Evolutionary conservation across 306 rosid genomes (phyloP).

Genomic region (Gastrolobium bilobum): DNA sequence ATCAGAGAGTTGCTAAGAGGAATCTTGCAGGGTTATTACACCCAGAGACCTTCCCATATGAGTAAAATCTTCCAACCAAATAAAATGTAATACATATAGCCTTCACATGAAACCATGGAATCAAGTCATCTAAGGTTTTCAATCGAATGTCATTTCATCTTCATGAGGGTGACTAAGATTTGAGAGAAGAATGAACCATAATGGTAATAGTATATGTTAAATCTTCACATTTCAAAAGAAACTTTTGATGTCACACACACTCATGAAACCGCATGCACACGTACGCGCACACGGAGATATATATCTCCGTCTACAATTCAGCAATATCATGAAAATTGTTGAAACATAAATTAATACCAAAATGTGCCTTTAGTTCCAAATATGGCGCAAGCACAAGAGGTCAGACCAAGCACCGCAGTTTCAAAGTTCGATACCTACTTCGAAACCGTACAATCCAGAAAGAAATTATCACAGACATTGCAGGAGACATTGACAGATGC

Average conservation of each 20-base stretch:
- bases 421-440: slow-evolving; percentile 78
- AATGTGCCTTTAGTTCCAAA: slow-evolving; percentile 44
- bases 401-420: slow-evolving; percentile 40
- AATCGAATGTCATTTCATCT: slow-evolving; percentile 11
- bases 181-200: slow-evolving; percentile 19
- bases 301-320: neutral
- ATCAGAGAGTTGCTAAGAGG: neutral
- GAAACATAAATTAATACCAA: slow-evolving; percentile 25
- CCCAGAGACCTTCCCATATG: neutral
- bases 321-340: slow-evolving; percentile 21
- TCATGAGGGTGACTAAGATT: neutral
- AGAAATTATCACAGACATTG: slow-evolving; percentile 73
- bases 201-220: neutral
- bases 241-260: neutral
- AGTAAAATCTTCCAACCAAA: neutral
- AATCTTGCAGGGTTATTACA: neutral
- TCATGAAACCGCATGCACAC: too few relatives aligned
- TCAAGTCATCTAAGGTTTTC: slow-evolving; percentile 30
- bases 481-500: slow-evolving; percentile 82
- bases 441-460: slow-evolving; percentile 75
- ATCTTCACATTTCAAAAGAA: slow-evolving; percentile 1
- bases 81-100: neutral
- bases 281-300: too few relatives aligned
- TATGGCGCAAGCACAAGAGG: slow-evolving; percentile 67
- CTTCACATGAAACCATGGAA: slow-evolving; percentile 13